Base-by-base conservation (phyloP, 331 rosid genomes). In the Quercus lobata region DNA sequence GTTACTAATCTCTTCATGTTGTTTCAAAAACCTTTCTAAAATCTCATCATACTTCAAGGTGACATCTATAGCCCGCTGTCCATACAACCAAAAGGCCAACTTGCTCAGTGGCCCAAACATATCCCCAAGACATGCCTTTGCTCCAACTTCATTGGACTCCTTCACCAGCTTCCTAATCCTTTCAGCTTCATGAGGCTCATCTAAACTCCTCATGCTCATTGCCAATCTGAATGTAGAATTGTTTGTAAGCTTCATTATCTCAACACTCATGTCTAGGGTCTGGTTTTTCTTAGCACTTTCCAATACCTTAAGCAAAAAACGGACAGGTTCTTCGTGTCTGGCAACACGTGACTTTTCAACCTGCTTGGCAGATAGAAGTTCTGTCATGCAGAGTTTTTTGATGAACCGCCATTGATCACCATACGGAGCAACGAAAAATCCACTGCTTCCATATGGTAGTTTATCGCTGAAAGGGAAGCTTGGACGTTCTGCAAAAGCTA, bases 371-470 rank as follows among this genome's bases (percentile, higher is more conserved):
- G 90, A 76, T 0, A 91, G 81, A 29, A 91, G 90, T 62, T 87
- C 88, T 0, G 89, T 81, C 88, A 86, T 86, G 74, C 92, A 89
- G 1, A 91, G 88, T 71, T 87, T 89, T 78, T 86, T 91, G 71
- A 87, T 80, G 75, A 87, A 86, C 86, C 76, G 76, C 93, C 93
- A 91, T 52, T 89, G 87, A 1, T 77, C 81, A 0, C 93, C 92
- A 19, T 91, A 91, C 1, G 83, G 87, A 6, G 90, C 86, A 58
- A 88, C 87, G 14, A 87, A 86, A 73, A 86, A 87, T 3, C 90
- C 96, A 0, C 85, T 74, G 11, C 87, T 85, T 1, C 90, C 90
- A 18, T 87, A 89, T 0, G 90, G 90, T 2, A 88, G 53, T 21
- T 54, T 79, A 56, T 89, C 88, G 7, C 88, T 86, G 7, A 88